These are phyloP conservation scores for Helminthosporium solani DNA, from an alignment of 2,329 filamentous ascomycete species.

Conservation along the genomic window DNA sequence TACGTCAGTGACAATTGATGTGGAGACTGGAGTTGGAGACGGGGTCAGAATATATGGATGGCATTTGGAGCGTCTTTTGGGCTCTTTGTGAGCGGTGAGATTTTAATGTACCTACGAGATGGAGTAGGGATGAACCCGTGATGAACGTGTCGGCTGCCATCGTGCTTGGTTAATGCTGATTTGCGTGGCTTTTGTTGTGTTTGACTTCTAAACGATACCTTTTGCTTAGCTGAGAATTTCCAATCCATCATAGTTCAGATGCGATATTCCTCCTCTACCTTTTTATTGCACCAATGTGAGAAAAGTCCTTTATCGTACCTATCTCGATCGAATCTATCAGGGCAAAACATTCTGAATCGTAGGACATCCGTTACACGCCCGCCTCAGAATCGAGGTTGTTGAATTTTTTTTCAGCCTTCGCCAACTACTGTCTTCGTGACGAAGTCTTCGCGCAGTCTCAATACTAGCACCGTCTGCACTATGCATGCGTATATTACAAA, in stretches of 20 bases:
- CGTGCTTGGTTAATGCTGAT: neutral
- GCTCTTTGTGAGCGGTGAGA: neutral
- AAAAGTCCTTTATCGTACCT: too few relatives aligned
- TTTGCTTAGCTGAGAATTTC: neutral
- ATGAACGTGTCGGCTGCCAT: neutral
- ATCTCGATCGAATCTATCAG: too few relatives aligned
- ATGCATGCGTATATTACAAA: too few relatives aligned
- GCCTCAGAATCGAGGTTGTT: too few relatives aligned
- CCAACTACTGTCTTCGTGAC: too few relatives aligned
- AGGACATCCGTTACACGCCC: too few relatives aligned
- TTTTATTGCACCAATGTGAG: too few relatives aligned
- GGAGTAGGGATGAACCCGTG: neutral
- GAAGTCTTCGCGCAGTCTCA: too few relatives aligned
- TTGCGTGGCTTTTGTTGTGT: neutral
- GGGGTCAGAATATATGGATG: neutral
- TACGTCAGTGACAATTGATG: neutral
- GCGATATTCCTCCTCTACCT: too few relatives aligned
- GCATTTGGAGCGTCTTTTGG: neutral
- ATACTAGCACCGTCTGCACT: too few relatives aligned
- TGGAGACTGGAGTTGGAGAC: neutral
- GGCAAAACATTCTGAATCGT: too few relatives aligned
- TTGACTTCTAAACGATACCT: slow-evolving; percentile 11
- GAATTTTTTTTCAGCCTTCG: too few relatives aligned
- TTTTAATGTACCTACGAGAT: slow-evolving; percentile 2
- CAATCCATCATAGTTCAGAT: neutral